Evolutionary conservation across 2,329 filamentous ascomycete genomes (phyloP).

Genomic region (Alternaria gansuensis): DNA sequence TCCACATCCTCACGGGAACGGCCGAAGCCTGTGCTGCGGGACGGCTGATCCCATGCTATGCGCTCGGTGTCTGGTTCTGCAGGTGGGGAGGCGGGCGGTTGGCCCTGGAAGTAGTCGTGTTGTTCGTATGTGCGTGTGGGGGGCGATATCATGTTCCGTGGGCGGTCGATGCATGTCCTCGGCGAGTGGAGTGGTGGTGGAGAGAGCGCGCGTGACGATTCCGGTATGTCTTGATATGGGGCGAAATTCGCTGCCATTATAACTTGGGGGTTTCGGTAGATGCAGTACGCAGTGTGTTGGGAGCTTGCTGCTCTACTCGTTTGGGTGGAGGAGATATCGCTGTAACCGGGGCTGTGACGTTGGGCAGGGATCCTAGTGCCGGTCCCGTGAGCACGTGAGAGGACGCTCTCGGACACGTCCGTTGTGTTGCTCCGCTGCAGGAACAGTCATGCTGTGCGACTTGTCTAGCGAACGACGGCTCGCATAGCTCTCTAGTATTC

Average conservation of each 20-base stretch:
- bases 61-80: constrained; percentile 35
- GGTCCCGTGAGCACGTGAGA: constrained; percentile 26
- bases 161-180: constrained; percentile 50
- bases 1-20: constrained; percentile 70
- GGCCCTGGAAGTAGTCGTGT: constrained; percentile 51
- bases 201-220: constrained; percentile 81
- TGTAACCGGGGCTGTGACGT: constrained; percentile 25
- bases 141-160: constrained; percentile 45
- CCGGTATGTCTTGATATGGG: constrained; percentile 93
- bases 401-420: constrained; percentile 15
- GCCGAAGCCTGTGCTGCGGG: constrained; percentile 32
- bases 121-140: constrained; percentile 51
- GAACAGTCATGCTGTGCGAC: constrained; percentile 18
- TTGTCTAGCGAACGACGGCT: constrained; percentile 1
- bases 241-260: constrained; percentile 72
- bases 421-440: constrained; percentile 20
- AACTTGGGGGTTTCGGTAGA: fast-evolving
- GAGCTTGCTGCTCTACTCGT: neutral
- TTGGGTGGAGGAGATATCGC: constrained; percentile 19
- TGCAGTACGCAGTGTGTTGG: neutral
- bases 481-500: neutral
- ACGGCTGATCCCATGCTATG: constrained; percentile 40
- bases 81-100: constrained; percentile 9
- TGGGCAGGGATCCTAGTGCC: constrained; percentile 27
- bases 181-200: constrained; percentile 64